Base-by-base conservation (phyloP, 225 moss, liverwort and hornwort species). In the Neckera pumila region DNA sequence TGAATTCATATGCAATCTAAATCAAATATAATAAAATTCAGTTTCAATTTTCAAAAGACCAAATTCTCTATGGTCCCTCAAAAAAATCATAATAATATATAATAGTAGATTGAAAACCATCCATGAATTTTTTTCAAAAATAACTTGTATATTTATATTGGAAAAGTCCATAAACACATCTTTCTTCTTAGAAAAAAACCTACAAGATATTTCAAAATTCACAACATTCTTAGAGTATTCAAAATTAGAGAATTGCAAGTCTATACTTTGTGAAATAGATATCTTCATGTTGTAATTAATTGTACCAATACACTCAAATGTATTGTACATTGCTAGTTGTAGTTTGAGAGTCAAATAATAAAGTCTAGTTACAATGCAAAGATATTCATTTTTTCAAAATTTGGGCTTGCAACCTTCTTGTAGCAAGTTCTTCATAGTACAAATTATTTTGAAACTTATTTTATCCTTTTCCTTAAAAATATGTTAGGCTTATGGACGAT, bases 401-500 rank as follows among this genome's bases (percentile, higher is more conserved):
- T 21, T 21, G n/a, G 11, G 3, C 11, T 66, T n/a, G 0, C 11
- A 36, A n/a, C 11, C 12, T 0, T 21, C 2, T 11, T n/a, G 12
- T 36, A 66, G n/a, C 0, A 1, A n/a, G 1, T 11, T 21, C 6
- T 36, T n/a, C 3, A 66, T 20, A 12, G 11, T 36, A 3, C 11
- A 66, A 20, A 66, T 6, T 66, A 66, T 6, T 66, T 66, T 66
- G 66, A n/a, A 21, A 36, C 14, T 34, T n/a, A 22, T 23, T 47
- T 22, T 38, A 13, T 4, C 23, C 13, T 70, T 70, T 38, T 38
- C 1, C 22, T 23, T 7, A n/a, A 40, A 23, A 23, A 4, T 7
- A 33, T 17, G 2, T 69, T 14, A 23, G 40, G 8, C 69, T 40
- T 23, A 9, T 38, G 14, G 14, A 70, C 0, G 1, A 70, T 70